These are phyloP conservation scores for Priceomyces haplophilus DNA, from an alignment of 805 yeast species.

Conservation along the genomic window DNA sequence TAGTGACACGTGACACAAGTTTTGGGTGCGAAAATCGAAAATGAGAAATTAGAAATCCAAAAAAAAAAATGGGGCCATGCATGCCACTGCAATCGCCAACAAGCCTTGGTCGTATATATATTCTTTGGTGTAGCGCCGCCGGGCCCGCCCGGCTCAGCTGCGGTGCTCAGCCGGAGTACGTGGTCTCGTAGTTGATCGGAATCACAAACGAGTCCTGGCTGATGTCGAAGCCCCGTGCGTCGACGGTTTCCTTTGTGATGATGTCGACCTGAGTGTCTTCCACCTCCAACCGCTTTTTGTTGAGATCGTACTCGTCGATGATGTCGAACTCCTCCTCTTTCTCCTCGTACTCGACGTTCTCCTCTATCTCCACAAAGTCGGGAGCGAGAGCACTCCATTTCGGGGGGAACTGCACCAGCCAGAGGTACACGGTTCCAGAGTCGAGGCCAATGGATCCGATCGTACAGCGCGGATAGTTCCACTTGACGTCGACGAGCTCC, in stretches of 20 bases:
- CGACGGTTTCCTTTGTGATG: conserved; percentile 56
- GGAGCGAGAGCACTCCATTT: conserved; percentile 97
- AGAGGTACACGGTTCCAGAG: conserved; percentile 73
- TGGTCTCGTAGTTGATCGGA: conserved; percentile 42
- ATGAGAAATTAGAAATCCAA: no score
- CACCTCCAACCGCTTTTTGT: conserved; percentile 59
- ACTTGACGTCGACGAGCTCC: conserved; percentile 79
- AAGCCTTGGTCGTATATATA: no score
- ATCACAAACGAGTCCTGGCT: conserved; percentile 55
- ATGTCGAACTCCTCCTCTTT: conserved; percentile 90
- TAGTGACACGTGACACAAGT: no score
- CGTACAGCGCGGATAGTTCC: conserved; percentile 74
- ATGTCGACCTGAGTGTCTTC: conserved; percentile 67
- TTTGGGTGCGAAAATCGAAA: no score
- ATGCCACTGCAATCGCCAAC: no score
- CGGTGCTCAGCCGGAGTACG: no score
- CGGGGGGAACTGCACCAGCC: conserved; percentile 82
- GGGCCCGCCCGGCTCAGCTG: no score
- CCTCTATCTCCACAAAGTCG: conserved; percentile 92
- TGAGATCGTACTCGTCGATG: conserved; percentile 61
- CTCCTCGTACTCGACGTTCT: conserved; percentile 83
- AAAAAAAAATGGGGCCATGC: no score
- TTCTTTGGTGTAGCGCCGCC: no score
- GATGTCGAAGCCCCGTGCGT: conserved; percentile 69
- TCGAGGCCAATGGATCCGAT: conserved; percentile 85